Base-by-base conservation (phyloP, 2,329 filamentous ascomycete genomes). In the Xylariaceae sp. region DNA sequence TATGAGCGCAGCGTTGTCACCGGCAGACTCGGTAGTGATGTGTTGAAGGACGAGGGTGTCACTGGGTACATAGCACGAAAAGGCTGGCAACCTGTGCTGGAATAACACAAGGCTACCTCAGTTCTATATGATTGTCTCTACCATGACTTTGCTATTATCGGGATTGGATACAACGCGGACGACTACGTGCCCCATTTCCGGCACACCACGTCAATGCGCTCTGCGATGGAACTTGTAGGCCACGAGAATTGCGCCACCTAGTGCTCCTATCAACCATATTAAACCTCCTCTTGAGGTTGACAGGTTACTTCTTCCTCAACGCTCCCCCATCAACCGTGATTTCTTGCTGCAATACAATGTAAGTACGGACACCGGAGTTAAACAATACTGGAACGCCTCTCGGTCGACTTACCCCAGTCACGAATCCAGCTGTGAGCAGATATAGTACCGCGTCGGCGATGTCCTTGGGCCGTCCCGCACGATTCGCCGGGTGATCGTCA, bases 1-100 rank as follows among this genome's bases (percentile, higher is more conserved):
- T 58, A 71, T 35, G 85, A 89, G 67, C 72, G 75, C n/a, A 89
- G 85, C 60, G 70, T 87, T 2, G 73, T 89, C 3, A 89, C 85
- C 2, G 83, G 82, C 1, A 71, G 84, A 45, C 68, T 71, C 10
- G 82, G 78, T 1, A 66, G 62, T 5, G 82, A 88, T 19, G 75
- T 87, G 3, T 69, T 89, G 42, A 64, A 60, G 18, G 83, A 88
- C 57, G 82, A 86, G 58, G 76, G 76, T 0, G 79, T 87, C 2
- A 62, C 69, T 17, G 74, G 72, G 1, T 87, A 80, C 62, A 62
- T 77, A 6, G 73, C 74, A 5, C 71, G 85, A 47, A 80, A 76
- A 60, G 82, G 82, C 6, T 88, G 85, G 85, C 74, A 59, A 39
- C 67, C 74, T 3, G 67, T 76, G 3, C 42, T 76, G 47, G 69